These are phyloP conservation scores for Dothideomycetidae sp. DNA, from an alignment of 2,329 filamentous ascomycete genomes.

Conservation along the genomic window DNA sequence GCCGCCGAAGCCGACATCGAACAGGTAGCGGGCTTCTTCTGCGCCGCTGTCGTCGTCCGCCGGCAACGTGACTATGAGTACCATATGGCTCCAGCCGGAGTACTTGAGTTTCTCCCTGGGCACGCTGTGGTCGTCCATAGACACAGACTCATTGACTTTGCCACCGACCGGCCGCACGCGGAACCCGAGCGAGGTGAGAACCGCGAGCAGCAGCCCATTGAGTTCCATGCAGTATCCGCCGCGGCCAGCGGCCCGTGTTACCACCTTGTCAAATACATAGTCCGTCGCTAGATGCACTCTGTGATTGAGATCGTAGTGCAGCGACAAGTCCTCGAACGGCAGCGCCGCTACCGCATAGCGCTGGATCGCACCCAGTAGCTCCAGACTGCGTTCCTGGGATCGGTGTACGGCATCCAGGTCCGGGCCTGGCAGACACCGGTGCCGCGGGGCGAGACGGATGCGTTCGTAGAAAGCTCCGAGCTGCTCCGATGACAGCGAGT, in stretches of 20 bases:
- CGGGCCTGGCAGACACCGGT: constrained; percentile 6
- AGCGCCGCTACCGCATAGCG: constrained; percentile 32
- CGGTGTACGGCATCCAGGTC: background rate
- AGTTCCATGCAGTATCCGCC: constrained; percentile 51
- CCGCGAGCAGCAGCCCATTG: constrained; percentile 37
- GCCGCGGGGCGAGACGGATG: constrained; percentile 14
- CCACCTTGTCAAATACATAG: constrained; percentile 40
- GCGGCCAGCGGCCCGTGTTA: constrained; percentile 26
- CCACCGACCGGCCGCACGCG: constrained; percentile 27
- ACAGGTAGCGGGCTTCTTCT: constrained; percentile 17
- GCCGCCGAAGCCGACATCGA: constrained; percentile 31
- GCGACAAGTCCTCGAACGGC: constrained; percentile 42
- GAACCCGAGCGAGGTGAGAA: constrained; percentile 40
- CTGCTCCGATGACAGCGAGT: constrained; percentile 10
- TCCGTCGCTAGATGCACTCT: constrained; percentile 36
- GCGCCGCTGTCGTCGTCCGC: constrained; percentile 19
- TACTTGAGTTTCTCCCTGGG: constrained; percentile 13
- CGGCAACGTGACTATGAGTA: constrained; percentile 29
- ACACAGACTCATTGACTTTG: constrained; percentile 23
- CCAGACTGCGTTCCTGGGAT: constrained; percentile 10
- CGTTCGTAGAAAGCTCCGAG: constrained; percentile 18
- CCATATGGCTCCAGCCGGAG: constrained; percentile 29
- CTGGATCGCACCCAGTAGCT: constrained; percentile 17
- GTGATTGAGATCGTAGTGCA: constrained; percentile 40
- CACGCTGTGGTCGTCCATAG: background rate